Conservation (phyloP, 1,284 basidiomycete species). For the Mixia osmundae region DNA sequence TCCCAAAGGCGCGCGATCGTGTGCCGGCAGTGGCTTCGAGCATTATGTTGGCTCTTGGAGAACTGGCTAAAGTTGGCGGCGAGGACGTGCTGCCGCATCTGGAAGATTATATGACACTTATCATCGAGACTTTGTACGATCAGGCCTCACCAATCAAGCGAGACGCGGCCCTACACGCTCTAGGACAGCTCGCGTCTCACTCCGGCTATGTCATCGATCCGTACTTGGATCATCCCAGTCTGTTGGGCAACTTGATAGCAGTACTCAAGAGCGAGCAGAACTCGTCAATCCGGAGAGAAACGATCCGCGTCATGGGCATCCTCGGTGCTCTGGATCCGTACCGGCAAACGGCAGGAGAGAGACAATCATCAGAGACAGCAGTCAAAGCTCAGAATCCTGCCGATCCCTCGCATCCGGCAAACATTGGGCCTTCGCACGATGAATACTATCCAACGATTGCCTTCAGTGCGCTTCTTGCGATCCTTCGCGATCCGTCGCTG, state of each 20-base stretch:
- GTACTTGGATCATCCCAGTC: constrained; percentile 68
- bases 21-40: constrained; percentile 78
- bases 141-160: constrained; percentile 55
- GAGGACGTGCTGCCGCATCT: constrained; percentile 71
- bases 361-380: constrained; percentile 2
- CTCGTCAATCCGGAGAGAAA: constrained; percentile 57
- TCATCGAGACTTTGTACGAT: constrained; percentile 69
- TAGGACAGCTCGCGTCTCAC: constrained; percentile 87
- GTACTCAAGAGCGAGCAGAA: constrained; percentile 60
- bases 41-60: constrained; percentile 82
- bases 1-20: constrained; percentile 63
- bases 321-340: constrained; percentile 96
- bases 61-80: constrained; percentile 77
- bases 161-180: constrained; percentile 77
- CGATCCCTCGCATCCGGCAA: constrained; percentile 33
- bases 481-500: constrained; percentile 70
- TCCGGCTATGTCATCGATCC: constrained; percentile 87
- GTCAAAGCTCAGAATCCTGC: constrained; percentile 23
- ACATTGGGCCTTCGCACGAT: constrained; percentile 32
- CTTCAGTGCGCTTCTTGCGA: constrained; percentile 64
- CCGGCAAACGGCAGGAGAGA: constrained; percentile 38
- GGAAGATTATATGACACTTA: constrained; percentile 65
- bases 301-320: constrained; percentile 78
- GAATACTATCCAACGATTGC: constrained; percentile 97
- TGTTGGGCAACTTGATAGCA: constrained; percentile 65